Percentiles rank a stretch among this genome's conserved stretches.
Conservation (phyloP, 495 filamentous ascomycete species). For the Aspergillus kassunensis region DNA sequence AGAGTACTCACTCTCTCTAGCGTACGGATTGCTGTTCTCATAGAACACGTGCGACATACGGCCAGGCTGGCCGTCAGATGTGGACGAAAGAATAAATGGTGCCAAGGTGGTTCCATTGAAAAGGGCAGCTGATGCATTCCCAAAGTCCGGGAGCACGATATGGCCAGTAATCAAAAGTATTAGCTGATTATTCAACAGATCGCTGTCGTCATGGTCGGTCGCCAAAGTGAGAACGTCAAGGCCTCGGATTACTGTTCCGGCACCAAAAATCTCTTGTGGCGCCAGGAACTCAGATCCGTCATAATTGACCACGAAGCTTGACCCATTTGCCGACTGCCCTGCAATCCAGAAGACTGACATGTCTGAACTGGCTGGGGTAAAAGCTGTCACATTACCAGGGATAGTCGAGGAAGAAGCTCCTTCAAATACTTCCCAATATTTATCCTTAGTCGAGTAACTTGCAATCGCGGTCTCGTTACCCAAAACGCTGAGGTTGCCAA, state of each 20-base stretch:
- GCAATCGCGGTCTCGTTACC: slow-evolving; percentile 63
- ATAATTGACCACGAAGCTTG: slow-evolving; percentile 74
- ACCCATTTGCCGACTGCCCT: slow-evolving; percentile 61
- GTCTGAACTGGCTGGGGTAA: slow-evolving; percentile 66
- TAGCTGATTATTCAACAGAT: slow-evolving; percentile 60
- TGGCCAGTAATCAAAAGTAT: slow-evolving; percentile 79
- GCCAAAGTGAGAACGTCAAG: slow-evolving; percentile 75
- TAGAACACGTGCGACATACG: slow-evolving; percentile 77
- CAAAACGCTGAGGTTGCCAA: slow-evolving; percentile 68
- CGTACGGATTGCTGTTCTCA: slow-evolving; percentile 65
- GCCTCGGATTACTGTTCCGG: slow-evolving; percentile 65
- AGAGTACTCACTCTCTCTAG: slow-evolving; percentile 45
- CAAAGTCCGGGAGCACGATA: slow-evolving; percentile 69
- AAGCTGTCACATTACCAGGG: slow-evolving; percentile 72
- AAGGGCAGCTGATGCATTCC: slow-evolving; percentile 79
- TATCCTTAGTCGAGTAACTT: slow-evolving; percentile 62
- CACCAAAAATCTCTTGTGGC: slow-evolving; percentile 53
- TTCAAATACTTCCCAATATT: slow-evolving; percentile 61
- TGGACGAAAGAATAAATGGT: slow-evolving; percentile 77
- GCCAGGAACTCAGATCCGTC: slow-evolving; percentile 58
- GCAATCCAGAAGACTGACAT: slow-evolving; percentile 73
- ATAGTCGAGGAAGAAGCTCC: slow-evolving; percentile 56
- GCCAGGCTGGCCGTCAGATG: slow-evolving; percentile 56
- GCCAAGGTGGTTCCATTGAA: slow-evolving; percentile 75
- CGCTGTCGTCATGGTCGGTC: slow-evolving; percentile 58